A percentile compares a stretch with the other conserved stretches of the same genome.
phyloP scores from a whole-genome alignment of 2,329 filamentous ascomycete genomes.

The Pestalotiopsis sp. region DNA sequence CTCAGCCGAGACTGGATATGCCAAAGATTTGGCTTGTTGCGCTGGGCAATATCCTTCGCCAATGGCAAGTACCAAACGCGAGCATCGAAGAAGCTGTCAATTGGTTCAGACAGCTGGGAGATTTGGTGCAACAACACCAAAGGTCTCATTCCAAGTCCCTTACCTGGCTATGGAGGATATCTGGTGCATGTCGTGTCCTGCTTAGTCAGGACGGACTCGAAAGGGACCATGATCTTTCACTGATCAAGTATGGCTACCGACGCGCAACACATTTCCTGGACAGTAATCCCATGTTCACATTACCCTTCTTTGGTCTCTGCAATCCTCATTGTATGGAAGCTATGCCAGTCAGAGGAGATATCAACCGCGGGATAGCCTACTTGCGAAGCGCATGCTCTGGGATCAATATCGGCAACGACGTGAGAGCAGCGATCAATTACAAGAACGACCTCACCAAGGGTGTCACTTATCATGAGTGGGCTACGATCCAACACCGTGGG shows the following conservation, averaged over 20 bases:
- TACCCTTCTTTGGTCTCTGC: not conserved
- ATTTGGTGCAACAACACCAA: not conserved
- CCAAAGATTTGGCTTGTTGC: not conserved
- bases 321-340: not conserved
- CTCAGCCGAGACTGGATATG: not conserved
- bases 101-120: not conserved
- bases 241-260: not conserved
- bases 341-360: not conserved
- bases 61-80: not conserved
- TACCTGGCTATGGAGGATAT: not conserved
- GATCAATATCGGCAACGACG: accelerated
- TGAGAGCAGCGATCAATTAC: not conserved
- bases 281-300: not conserved
- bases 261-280: not conserved
- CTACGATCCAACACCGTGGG: not conserved
- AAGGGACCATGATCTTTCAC: not conserved
- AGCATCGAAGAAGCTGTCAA: not conserved
- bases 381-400: not conserved
- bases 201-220: not conserved
- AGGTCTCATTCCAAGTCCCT: not conserved
- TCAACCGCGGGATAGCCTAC: not conserved
- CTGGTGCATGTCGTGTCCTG: not conserved
- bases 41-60: not conserved
- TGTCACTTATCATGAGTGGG: not conserved
- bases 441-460: not conserved